A percentile compares a stretch with the other conserved stretches of the same genome.
Evolutionary conservation across 2,329 filamentous ascomycete species (phyloP).

Genomic region (Colletotrichum tropicicola): DNA sequence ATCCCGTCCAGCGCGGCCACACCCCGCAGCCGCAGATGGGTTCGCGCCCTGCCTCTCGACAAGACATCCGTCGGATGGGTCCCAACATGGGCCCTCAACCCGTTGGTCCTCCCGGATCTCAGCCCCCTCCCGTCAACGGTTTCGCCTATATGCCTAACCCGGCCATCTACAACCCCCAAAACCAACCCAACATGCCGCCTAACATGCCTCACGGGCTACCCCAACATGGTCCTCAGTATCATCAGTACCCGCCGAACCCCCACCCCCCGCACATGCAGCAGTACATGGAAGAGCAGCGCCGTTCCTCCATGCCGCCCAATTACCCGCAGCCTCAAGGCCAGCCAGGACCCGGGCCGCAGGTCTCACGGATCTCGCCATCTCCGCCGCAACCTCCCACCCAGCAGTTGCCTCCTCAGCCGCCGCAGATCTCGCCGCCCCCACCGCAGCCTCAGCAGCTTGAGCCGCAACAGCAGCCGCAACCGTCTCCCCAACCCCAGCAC

Average conservation of each 20-base stretch:
- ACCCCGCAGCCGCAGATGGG: slow-evolving; percentile 83
- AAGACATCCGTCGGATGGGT: slow-evolving; percentile 78
- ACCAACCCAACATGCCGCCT: slow-evolving; percentile 50
- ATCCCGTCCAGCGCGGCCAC: slow-evolving; percentile 69
- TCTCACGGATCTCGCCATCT: slow-evolving; percentile 63
- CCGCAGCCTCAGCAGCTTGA: slow-evolving; percentile 52
- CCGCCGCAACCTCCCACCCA: slow-evolving; percentile 67
- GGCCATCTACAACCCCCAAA: slow-evolving; percentile 81
- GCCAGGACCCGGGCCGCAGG: slow-evolving; percentile 51
- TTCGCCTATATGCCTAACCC: slow-evolving; percentile 89
- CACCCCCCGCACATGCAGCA: slow-evolving; percentile 64
- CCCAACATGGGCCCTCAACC: slow-evolving; percentile 76
- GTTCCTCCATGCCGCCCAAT: slow-evolving; percentile 74
- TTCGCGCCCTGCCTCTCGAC: slow-evolving; percentile 83
- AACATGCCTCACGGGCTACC: slow-evolving; percentile 48
- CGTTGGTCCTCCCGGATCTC: slow-evolving; percentile 64
- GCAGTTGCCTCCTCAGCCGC: slow-evolving; percentile 56
- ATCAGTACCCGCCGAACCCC: slow-evolving; percentile 40
- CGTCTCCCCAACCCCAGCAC: slow-evolving; percentile 46
- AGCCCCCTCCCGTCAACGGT: slow-evolving; percentile 68
- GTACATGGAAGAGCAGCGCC: slow-evolving; percentile 80
- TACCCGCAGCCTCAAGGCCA: slow-evolving; percentile 67
- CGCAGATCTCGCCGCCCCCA: slow-evolving; percentile 62
- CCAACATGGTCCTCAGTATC: slow-evolving; percentile 46
- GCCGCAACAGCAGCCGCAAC: slow-evolving; percentile 39